These are phyloP conservation scores for Wickerhamomyces ciferrii DNA, from an alignment of 805 yeast species.

Conservation along the genomic window DNA sequence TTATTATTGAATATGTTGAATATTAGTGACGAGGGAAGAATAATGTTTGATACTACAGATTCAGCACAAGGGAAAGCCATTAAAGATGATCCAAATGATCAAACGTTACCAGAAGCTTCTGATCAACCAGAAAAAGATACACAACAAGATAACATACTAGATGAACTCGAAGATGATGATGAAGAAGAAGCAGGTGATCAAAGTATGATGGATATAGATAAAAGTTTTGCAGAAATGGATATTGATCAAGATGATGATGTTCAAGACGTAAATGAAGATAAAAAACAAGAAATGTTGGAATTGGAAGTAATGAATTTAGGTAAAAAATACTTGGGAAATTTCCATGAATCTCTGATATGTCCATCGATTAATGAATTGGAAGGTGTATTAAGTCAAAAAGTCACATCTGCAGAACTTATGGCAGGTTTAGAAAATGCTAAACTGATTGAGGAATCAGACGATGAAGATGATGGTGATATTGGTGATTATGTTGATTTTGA, in stretches of 20 bases:
- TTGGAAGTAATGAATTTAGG: neutral
- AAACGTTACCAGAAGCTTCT: slow-evolving; percentile 1
- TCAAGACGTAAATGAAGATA: neutral
- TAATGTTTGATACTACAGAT: slow-evolving; percentile 58
- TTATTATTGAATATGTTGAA: slow-evolving; percentile 55
- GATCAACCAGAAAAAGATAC: slow-evolving; percentile 3
- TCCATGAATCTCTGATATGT: neutral
- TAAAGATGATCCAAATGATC: slow-evolving; percentile 11
- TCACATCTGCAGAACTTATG: slow-evolving; percentile 9
- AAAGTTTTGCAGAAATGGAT: slow-evolving; percentile 15
- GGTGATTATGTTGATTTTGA: slow-evolving; percentile 7
- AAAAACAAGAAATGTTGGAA: neutral
- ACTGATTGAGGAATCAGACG: slow-evolving; percentile 5
- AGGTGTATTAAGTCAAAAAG: neutral
- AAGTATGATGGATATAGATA: slow-evolving; percentile 6
- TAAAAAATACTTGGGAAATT: neutral
- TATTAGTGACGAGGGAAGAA: slow-evolving; percentile 46
- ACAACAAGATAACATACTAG: neutral
- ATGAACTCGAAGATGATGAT: slow-evolving; percentile 10
- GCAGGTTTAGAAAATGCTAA: slow-evolving; percentile 6
- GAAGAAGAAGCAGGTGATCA: slow-evolving; percentile 7
- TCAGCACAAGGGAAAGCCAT: slow-evolving; percentile 7
- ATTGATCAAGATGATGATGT: slow-evolving; percentile 12
- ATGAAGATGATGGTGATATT: slow-evolving; percentile 9
- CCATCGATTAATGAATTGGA: neutral